phyloP scores from a whole-genome alignment of 2,329 filamentous ascomycete species.

The Aspergillus fumigatiaffinis region DNA sequence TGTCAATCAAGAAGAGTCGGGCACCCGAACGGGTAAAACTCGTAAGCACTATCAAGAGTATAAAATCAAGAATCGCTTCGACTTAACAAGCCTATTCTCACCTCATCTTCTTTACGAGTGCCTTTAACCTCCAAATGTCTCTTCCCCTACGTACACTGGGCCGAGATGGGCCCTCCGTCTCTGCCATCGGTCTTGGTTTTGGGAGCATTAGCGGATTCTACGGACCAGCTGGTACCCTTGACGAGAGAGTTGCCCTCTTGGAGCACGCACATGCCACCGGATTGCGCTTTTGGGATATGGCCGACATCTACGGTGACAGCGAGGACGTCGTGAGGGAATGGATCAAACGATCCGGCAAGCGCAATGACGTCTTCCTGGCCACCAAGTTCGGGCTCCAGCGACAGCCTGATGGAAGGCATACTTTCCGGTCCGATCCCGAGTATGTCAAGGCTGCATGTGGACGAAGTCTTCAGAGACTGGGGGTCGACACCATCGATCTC shows the following conservation, averaged over 20 bases:
- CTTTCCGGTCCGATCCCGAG: constrained; percentile 33
- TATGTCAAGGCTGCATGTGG: constrained; percentile 35
- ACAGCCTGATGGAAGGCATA: constrained; percentile 11
- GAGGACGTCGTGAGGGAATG: constrained; percentile 35
- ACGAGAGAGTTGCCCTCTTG: constrained; percentile 19
- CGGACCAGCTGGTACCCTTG: constrained; percentile 11
- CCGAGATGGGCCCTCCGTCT: constrained; percentile 17
- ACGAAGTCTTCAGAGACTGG: constrained; percentile 33
- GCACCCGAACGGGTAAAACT: background rate
- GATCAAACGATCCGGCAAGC: constrained; percentile 37
- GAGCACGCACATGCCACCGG: constrained; percentile 29
- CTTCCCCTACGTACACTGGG: constrained; percentile 12
- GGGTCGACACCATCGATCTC: constrained; percentile 39
- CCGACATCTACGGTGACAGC: constrained; percentile 30
- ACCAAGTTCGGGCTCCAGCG: constrained; percentile 35
- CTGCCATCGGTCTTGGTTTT: constrained; percentile 23
- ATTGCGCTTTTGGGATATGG: constrained; percentile 30
- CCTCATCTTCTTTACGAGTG: background rate
- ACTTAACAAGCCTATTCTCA: background rate
- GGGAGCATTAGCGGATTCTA: constrained; percentile 20
- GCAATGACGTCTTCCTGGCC: constrained; percentile 40
- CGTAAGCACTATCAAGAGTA: background rate
- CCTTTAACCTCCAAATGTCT: background rate
- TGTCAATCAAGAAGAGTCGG: background rate
- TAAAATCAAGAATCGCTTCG: background rate